phyloP scores from a whole-genome alignment of 2,329 filamentous ascomycete genomes.

The Chlorencoelia australis region DNA sequence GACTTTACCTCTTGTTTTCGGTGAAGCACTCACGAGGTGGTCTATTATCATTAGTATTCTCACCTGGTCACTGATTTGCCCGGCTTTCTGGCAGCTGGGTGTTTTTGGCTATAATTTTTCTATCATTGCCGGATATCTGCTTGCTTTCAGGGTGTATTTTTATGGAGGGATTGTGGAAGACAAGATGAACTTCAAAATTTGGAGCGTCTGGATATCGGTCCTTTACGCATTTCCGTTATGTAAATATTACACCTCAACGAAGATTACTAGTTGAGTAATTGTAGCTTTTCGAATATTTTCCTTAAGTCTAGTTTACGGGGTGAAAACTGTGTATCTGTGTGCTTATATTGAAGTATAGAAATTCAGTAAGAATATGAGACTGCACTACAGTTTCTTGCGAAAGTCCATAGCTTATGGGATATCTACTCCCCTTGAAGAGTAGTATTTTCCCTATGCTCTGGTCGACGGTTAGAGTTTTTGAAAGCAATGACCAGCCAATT shows the following conservation, averaged over 20 bases:
- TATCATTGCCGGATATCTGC: not conserved
- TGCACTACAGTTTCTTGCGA: too few species aligned
- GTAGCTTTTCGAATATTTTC: too few species aligned
- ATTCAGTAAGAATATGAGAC: too few species aligned
- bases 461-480: too few species aligned
- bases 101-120: not conserved
- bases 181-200: constrained; percentile 5
- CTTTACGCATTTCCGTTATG: constrained; percentile 2
- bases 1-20: constrained; percentile 18
- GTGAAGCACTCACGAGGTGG: constrained; percentile 15
- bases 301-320: too few species aligned
- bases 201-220: constrained; percentile 8
- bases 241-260: not conserved
- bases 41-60: constrained; percentile 16
- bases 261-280: not conserved
- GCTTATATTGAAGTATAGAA: too few species aligned
- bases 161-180: not conserved
- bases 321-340: too few species aligned
- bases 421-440: too few species aligned
- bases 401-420: too few species aligned
- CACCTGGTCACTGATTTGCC: constrained; percentile 12
- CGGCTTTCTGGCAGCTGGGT: constrained; percentile 14
- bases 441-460: too few species aligned
- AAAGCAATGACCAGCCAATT: too few species aligned
- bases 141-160: constrained; percentile 1